Base-by-base conservation (phyloP, 306 rosid species). In the Erythrophleum fordii region DNA sequence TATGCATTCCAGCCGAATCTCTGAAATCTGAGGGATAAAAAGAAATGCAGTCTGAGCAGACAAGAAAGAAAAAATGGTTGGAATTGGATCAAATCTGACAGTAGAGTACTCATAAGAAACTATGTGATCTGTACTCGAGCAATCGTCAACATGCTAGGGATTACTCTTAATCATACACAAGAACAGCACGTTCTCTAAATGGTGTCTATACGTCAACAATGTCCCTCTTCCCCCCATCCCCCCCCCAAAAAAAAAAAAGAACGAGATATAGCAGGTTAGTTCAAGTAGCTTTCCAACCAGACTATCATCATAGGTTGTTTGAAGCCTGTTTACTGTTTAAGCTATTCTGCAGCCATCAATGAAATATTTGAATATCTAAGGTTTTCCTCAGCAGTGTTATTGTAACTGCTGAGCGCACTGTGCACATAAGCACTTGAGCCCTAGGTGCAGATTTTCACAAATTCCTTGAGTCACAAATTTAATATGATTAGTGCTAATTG, bases 161-260 rank as follows among this genome's bases (percentile, higher is more conserved):
- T 18, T 76, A 29, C 42, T 31, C 34, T 69, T 59, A 64, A 9
- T 75, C 77, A 82, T 60, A 37, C 68, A 72, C 1, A n/a, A 79
- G 75, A 52, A 56, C 44, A 77, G 52, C 26, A 75, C 37, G 55
- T 44, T 62, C 44, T 44, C 58, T 72, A 20, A 28, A 29, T 1
- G 5, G 42, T 16, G 2, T 14, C 68, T 16, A 2, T 29, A 5
- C 1, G 6, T n/a, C 1, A n/a, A 29, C 68, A 31, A 61, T 11
- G 22, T 61, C 42, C 42, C 42, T n/a, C n/a, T n/a, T n/a, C n/a
- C n/a, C n/a, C n/a, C n/a, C n/a, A n/a, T n/a, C n/a, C n/a, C n/a
- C n/a, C n/a, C n/a, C n/a, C n/a, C n/a, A n/a, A n/a, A n/a, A n/a
- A 61, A 16, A 5, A 13, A 18, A 60, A 13, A 60, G 20, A 16